Evolutionary conservation across 1,284 basidiomycete species (phyloP).

Genomic region (Trichosporon ovoides): DNA sequence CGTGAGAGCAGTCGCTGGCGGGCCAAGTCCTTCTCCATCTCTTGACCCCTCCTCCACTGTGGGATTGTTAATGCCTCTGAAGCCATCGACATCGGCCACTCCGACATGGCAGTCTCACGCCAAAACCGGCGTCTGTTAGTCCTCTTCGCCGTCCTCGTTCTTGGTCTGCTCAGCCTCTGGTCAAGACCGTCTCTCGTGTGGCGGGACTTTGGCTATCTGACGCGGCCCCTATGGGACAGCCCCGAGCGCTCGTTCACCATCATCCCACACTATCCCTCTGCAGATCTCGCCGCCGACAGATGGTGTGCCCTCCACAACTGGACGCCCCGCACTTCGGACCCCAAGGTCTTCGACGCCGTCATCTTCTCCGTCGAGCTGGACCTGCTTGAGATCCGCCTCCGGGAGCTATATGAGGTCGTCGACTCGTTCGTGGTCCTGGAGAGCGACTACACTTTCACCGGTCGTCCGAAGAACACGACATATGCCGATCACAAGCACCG

Average conservation of each 20-base stretch:
- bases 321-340: conserved; percentile 7
- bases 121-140: background rate
- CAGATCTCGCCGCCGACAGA: background rate
- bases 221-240: conserved; percentile 32
- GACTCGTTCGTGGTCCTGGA: conserved; percentile 64
- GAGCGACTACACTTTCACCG: conserved; percentile 60
- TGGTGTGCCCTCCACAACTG: conserved; percentile 30
- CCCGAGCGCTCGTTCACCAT: conserved; percentile 17
- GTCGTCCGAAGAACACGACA: conserved; percentile 56
- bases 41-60: no score
- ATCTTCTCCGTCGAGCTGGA: conserved; percentile 63
- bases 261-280: conserved; percentile 22
- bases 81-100: background rate
- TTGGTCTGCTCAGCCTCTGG: background rate
- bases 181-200: background rate
- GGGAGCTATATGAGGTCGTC: conserved; percentile 60
- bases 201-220: conserved; percentile 31
- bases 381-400: conserved; percentile 61
- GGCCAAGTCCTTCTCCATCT: no score
- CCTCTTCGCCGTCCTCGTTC: background rate
- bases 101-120: background rate
- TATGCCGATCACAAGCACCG: conserved; percentile 43
- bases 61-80: no score
- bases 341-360: conserved; percentile 53
- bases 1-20: no score